Evolutionary conservation across 2,329 filamentous ascomycete genomes (phyloP).

Genomic region (Septoria petroselini): DNA sequence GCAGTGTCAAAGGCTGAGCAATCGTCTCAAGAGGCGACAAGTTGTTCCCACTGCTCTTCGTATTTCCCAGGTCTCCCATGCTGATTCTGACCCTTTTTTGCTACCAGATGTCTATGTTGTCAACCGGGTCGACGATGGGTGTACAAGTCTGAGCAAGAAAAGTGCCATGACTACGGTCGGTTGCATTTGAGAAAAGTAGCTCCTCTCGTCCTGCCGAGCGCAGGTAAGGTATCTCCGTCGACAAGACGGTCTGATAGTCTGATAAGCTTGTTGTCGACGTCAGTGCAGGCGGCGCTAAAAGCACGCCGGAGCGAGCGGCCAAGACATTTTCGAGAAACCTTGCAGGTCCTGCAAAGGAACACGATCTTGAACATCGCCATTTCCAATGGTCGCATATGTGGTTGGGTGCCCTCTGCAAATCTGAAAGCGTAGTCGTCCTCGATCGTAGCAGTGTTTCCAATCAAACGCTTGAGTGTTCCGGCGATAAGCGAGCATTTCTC

Average conservation of each 20-base stretch:
- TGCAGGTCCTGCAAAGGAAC: too few relatives aligned
- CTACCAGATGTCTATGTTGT: background rate
- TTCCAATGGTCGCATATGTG: too few relatives aligned
- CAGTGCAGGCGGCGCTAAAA: background rate
- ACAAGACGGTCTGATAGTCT: too few relatives aligned
- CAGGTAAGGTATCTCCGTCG: background rate
- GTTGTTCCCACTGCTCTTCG: background rate
- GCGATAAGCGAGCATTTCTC: too few relatives aligned
- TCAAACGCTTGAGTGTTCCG: too few relatives aligned
- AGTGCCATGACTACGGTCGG: background rate
- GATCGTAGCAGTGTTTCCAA: too few relatives aligned
- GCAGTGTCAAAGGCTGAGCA: slow-evolving; percentile 28
- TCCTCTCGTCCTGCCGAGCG: background rate
- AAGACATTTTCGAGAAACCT: too few relatives aligned
- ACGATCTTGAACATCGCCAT: too few relatives aligned
- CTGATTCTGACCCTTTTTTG: background rate
- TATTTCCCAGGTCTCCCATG: slow-evolving; percentile 14
- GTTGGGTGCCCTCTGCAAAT: too few relatives aligned
- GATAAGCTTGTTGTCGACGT: background rate
- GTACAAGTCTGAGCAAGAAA: too few relatives aligned
- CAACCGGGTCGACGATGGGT: too few relatives aligned
- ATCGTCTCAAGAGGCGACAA: slow-evolving; percentile 24
- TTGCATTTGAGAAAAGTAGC: background rate
- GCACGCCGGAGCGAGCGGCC: background rate
- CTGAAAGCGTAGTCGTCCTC: too few relatives aligned